Evolutionary conservation across 2,329 filamentous ascomycete genomes (phyloP), one percentile per base, ranked within the genome.

Genomic region (Gliomastix tumulicola): DNA sequence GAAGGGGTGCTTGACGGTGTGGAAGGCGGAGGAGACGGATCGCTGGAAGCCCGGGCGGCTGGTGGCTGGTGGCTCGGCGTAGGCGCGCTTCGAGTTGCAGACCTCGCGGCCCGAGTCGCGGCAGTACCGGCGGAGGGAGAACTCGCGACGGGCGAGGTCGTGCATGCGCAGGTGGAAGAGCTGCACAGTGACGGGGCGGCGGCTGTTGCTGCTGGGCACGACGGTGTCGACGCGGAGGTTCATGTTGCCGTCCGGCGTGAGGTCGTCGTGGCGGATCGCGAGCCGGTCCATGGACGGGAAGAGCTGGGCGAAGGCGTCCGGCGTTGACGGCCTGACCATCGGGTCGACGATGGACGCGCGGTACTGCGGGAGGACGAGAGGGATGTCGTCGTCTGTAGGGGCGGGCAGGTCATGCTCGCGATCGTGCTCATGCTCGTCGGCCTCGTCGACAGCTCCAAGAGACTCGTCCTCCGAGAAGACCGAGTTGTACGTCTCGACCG

Each of bases 91-190:
- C 15, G 87, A 82, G 59, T 85, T 87, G 65, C 89, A 96, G 15
- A 97, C 84, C 61, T 97, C 90, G 34, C 90, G 82, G 17, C 92
- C 90, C 21, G 89, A 96, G 44, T 94, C 85, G 39, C 92, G 80
- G 59, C 87, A 92, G 60, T 98, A 97, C 33, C 90, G 79, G 21
- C 90, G 81, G 20, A 97, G 71, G 2, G 89, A 95, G 60, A 95
- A 96, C 43, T 94, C 85, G 34, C 92, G 79, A 48, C 79, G 80
- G 51, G 79, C 81, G 38, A 97, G 67, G 58, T 97, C 88, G 56
- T 95, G 82, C 88, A 98, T 95, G 50, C 88, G 84, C 41, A 97
- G 69, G 59, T 98, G 90, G 62, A 96, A 97, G 33, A 98, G 79
- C 55, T 82, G 76, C 10, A 79, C 63, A 6, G 80, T 86, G 49